A percentile compares a stretch with the other conserved stretches of the same genome.
Evolutionary conservation across 257 asterid genomes (phyloP).

Genomic region (Capsicum chinense): DNA sequence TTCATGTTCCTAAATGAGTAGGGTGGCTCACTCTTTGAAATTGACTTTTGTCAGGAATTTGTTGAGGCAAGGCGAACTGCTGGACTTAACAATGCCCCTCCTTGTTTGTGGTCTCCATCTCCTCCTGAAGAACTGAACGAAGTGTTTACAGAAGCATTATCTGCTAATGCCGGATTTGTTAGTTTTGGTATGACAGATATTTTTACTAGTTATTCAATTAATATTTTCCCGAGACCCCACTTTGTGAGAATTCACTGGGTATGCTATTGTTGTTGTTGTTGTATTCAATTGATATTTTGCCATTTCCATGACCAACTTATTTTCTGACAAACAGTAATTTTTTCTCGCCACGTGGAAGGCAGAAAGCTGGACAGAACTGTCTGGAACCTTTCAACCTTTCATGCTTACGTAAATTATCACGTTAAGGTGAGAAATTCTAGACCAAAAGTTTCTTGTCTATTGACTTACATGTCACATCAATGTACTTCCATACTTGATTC

Average conservation of each 20-base stretch:
- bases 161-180: conserved; percentile 94
- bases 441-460: conserved; percentile 13
- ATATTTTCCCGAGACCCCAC: neutral
- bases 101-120: conserved; percentile 86
- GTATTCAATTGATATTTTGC: conserved; percentile 26
- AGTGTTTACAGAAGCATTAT: conserved; percentile 66
- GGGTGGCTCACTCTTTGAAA: neutral
- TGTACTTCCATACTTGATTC: neutral
- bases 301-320: conserved; percentile 31
- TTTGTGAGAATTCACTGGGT: too few species aligned
- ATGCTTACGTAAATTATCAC: conserved; percentile 94
- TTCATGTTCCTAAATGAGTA: conserved; percentile 11
- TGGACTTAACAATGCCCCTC: conserved; percentile 91
- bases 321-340: conserved; percentile 60
- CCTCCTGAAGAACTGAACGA: conserved; percentile 82
- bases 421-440: conserved; percentile 71
- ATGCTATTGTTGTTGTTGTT: too few species aligned
- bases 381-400: conserved; percentile 93
- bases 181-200: conserved; percentile 70
- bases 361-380: conserved; percentile 93
- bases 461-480: neutral
- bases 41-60: conserved; percentile 65
- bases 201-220: conserved; percentile 29
- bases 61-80: conserved; percentile 91
- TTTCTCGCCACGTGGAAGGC: conserved; percentile 93